These are phyloP conservation scores for Hypoxylon intermedium DNA, from an alignment of 495 filamentous ascomycete genomes.

Conservation along the genomic window DNA sequence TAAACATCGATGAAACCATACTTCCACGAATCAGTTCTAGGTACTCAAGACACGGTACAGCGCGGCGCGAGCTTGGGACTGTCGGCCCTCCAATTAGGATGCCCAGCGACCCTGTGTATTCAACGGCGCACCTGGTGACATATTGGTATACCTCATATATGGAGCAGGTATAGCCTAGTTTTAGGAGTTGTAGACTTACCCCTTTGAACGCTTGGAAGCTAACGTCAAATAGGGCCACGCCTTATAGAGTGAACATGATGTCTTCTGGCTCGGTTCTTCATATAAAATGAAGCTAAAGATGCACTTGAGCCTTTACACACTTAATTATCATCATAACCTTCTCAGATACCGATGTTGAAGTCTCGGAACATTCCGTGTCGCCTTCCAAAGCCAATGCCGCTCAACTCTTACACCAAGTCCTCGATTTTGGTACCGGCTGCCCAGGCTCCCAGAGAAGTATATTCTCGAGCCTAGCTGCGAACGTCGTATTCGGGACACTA, in stretches of 20 bases:
- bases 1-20: constrained; percentile 16
- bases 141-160: constrained; percentile 22
- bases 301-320: too few species aligned
- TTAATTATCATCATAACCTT: too few species aligned
- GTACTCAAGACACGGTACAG: constrained; percentile 18
- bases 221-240: too few species aligned
- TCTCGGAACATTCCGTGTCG: not conserved
- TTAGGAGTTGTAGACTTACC: not conserved
- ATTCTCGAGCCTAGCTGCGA: constrained; percentile 35
- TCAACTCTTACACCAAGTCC: constrained; percentile 26
- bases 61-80: constrained; percentile 1
- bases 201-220: not conserved
- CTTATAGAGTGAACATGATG: too few species aligned
- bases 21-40: constrained; percentile 24
- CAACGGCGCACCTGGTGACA: constrained; percentile 19
- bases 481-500: constrained; percentile 34
- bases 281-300: too few species aligned
- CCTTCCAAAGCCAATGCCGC: not conserved
- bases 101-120: constrained; percentile 5
- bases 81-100: constrained; percentile 24
- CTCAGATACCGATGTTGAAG: not conserved
- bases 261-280: too few species aligned
- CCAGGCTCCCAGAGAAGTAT: constrained; percentile 42
- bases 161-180: constrained; percentile 14
- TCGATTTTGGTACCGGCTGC: constrained; percentile 1